Evolutionary conservation across 176 grass and related monocot genomes (phyloP).

Genomic region (Canna indica): DNA sequence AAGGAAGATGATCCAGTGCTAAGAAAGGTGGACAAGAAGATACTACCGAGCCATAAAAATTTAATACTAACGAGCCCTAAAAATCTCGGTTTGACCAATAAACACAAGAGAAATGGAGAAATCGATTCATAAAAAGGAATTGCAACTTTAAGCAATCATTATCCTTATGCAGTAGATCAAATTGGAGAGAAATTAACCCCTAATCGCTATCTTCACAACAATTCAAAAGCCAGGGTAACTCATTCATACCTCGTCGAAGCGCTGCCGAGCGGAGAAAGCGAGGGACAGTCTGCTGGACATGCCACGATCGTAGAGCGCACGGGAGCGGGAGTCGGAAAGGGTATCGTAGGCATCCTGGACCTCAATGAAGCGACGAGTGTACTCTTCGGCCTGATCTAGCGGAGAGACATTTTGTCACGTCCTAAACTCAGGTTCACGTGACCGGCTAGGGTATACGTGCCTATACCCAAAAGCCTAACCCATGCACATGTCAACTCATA

Average conservation of each 20-base stretch:
- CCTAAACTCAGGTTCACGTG: too few relatives aligned
- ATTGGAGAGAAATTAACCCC: not conserved
- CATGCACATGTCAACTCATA: too few relatives aligned
- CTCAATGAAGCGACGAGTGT: slow-evolving; percentile 22
- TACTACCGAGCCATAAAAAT: too few relatives aligned
- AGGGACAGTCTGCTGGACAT: not conserved
- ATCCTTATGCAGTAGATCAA: too few relatives aligned
- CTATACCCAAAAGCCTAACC: too few relatives aligned
- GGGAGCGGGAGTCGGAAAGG: slow-evolving; percentile 12
- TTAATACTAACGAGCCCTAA: not conserved
- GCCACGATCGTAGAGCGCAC: slow-evolving; percentile 13
- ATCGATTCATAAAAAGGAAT: not conserved
- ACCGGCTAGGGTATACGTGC: too few relatives aligned
- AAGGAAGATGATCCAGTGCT: slow-evolving; percentile 32
- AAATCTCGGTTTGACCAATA: not conserved
- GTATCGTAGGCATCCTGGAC: slow-evolving; percentile 22
- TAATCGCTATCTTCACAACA: not conserved
- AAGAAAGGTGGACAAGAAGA: slow-evolving; percentile 37
- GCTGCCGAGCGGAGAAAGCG: slow-evolving; percentile 7
- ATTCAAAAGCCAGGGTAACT: not conserved
- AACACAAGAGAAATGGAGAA: not conserved
- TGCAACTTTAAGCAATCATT: not conserved
- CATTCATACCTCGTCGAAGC: not conserved
- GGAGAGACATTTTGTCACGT: too few relatives aligned
- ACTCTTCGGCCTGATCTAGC: not conserved